phyloP scores from a whole-genome alignment of 2,329 filamentous ascomycete genomes.

The Talaromyces sp. region DNA sequence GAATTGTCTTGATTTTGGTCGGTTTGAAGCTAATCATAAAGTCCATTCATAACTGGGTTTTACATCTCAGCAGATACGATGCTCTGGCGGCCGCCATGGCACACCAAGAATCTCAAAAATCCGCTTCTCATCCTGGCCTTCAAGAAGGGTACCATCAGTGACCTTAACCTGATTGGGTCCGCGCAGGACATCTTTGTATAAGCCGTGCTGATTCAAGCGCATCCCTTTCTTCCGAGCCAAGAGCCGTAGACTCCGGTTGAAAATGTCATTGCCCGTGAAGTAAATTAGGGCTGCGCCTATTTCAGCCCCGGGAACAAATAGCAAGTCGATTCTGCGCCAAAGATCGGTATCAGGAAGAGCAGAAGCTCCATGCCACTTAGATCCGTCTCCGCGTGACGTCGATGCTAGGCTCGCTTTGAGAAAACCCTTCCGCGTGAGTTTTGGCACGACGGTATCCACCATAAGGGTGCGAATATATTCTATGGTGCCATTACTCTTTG shows the following conservation, averaged over 20 bases:
- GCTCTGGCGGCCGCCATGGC: constrained; percentile 72
- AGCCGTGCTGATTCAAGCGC: constrained; percentile 75
- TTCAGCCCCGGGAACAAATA: constrained; percentile 74
- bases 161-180: constrained; percentile 55
- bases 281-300: constrained; percentile 85
- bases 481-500: constrained; percentile 56
- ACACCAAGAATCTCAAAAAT: constrained; percentile 81
- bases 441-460: constrained; percentile 58
- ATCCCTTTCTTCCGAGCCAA: constrained; percentile 75
- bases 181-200: constrained; percentile 67
- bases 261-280: constrained; percentile 92
- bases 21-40: background rate
- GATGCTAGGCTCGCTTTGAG: constrained; percentile 65
- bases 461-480: constrained; percentile 57
- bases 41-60: background rate
- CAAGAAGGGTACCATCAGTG: constrained; percentile 64
- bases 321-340: constrained; percentile 80
- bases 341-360: constrained; percentile 55
- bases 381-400: constrained; percentile 52
- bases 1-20: background rate
- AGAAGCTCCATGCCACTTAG: constrained; percentile 86
- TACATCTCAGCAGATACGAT: constrained; percentile 58
- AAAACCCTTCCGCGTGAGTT: constrained; percentile 58
- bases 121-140: constrained; percentile 67
- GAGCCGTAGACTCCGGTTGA: constrained; percentile 79